Evolutionary conservation across 345 rosid species (phyloP), one percentile per base, ranked within the genome.

Genomic region (Brassica napus): DNA sequence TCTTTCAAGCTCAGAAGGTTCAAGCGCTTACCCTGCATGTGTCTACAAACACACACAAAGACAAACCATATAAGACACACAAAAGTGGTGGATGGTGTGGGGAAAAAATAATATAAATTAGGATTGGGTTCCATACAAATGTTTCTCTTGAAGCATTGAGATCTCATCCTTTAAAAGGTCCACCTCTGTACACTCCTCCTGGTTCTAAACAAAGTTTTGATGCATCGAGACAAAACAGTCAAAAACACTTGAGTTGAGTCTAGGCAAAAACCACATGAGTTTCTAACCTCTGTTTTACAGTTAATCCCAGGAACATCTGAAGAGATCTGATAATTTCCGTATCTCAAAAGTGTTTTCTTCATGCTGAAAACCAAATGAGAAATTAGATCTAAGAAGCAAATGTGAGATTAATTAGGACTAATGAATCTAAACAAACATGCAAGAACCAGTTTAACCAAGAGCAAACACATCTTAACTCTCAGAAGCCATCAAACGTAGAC

Each of bases 261-360:
- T 34, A 2, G 21, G 37, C 0, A 57, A 57, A 55, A 68, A 14
- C 0, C 58, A 32, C n/a, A 61, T 9, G 52, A 72, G 64, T 52
- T 18, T 68, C 28, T 61, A 80, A 90, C 97, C 91, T 94, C 94
- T 66, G 80, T 32, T 79, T 85, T 87, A 82, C 70, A 81, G 69
- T 86, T 89, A 34, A 77, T 68, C 30, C 70, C 66, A 39, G 86
- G 60, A 60, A 83, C 72, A 82, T 83, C 97, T 60, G 91, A 69
- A 37, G 87, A 16, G 24, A 71, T 85, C 71, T 79, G 81, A 79
- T 86, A 82, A 67, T 89, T 88, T 49, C 80, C 81, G 75, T 93
- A 91, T 88, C 94, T 91, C 23, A 84, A 68, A 76, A 93, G 88
- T 18, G 91, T 93, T 84, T 80, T 85, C 85, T 87, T 91, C 98